Evolutionary conservation across 1,139 yeast genomes (phyloP).

Genomic region (Candida labiduridarum): DNA sequence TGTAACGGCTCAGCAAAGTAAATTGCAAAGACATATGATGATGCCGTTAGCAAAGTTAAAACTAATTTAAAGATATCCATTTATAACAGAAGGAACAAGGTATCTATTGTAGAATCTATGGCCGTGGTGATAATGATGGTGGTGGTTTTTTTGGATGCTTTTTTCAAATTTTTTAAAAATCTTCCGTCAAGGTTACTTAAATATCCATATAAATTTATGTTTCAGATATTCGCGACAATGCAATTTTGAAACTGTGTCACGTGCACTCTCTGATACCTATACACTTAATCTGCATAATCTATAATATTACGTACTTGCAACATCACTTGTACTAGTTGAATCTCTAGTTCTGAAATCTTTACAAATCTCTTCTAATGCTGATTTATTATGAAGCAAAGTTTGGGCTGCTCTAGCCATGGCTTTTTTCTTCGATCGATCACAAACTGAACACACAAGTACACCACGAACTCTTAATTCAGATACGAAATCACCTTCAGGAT

Average conservation of each 20-base stretch:
- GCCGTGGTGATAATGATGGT: neutral
- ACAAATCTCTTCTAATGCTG: constrained; percentile 25
- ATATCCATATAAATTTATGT: neutral
- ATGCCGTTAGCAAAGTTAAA: constrained; percentile 30
- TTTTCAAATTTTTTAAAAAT: neutral
- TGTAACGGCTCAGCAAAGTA: constrained; percentile 30
- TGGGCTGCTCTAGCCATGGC: constrained; percentile 53
- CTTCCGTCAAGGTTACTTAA: neutral
- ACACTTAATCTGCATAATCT: neutral
- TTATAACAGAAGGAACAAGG: neutral
- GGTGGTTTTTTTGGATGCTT: neutral
- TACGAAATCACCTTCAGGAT: neutral
- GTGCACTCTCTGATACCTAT: neutral
- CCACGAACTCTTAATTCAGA: constrained; percentile 43
- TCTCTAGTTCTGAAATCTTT: constrained; percentile 11
- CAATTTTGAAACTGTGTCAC: too few relatives aligned
- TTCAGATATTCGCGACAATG: too few relatives aligned
- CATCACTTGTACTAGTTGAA: neutral
- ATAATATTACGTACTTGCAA: neutral
- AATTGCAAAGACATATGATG: constrained; percentile 45
- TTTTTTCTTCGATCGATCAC: constrained; percentile 45
- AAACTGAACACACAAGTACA: constrained; percentile 37
- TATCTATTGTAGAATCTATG: neutral
- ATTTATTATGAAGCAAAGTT: constrained; percentile 39
- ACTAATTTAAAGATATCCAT: constrained; percentile 3